Percentiles rank a stretch among this genome's conserved stretches.
phyloP scores from a whole-genome alignment of 495 filamentous ascomycete species.

The Gamarada debralockiae region DNA sequence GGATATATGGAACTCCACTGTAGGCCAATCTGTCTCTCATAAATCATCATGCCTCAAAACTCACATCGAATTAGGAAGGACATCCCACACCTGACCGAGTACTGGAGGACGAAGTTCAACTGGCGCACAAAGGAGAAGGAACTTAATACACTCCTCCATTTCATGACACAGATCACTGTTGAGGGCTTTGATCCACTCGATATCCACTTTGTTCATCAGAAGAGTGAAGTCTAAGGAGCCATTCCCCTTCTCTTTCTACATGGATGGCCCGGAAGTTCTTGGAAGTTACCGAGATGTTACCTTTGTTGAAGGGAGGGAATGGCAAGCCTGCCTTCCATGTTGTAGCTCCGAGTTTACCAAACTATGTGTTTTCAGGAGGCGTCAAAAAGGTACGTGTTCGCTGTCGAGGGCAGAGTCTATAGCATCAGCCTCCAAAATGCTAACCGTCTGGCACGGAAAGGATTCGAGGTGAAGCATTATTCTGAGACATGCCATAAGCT shows the following conservation, averaged over 20 bases:
- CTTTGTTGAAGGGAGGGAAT: constrained; percentile 39
- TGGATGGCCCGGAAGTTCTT: constrained; percentile 53
- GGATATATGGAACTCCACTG: constrained; percentile 38
- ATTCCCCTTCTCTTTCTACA: constrained; percentile 57
- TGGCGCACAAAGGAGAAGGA: constrained; percentile 45
- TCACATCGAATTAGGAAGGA: constrained; percentile 27
- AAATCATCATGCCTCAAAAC: background rate
- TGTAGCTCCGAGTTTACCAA: constrained; percentile 61
- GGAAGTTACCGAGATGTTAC: constrained; percentile 60
- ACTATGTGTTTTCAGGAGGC: constrained; percentile 55
- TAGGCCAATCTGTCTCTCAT: background rate
- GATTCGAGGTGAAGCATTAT: constrained; percentile 57
- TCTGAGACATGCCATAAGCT: constrained; percentile 57
- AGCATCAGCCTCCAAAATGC: too few species aligned
- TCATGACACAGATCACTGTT: constrained; percentile 42
- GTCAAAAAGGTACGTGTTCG: constrained; percentile 35
- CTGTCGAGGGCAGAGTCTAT: background rate
- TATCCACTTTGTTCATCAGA: constrained; percentile 50
- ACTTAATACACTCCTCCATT: constrained; percentile 55
- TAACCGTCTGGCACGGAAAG: constrained; percentile 29
- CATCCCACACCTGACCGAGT: constrained; percentile 36
- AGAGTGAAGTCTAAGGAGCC: constrained; percentile 37
- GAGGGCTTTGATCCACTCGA: constrained; percentile 42
- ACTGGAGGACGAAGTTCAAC: constrained; percentile 41
- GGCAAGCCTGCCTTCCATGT: constrained; percentile 55